These are phyloP conservation scores for Alternaria angustiovoidea DNA, from an alignment of 2,329 filamentous ascomycete genomes.

Conservation along the genomic window DNA sequence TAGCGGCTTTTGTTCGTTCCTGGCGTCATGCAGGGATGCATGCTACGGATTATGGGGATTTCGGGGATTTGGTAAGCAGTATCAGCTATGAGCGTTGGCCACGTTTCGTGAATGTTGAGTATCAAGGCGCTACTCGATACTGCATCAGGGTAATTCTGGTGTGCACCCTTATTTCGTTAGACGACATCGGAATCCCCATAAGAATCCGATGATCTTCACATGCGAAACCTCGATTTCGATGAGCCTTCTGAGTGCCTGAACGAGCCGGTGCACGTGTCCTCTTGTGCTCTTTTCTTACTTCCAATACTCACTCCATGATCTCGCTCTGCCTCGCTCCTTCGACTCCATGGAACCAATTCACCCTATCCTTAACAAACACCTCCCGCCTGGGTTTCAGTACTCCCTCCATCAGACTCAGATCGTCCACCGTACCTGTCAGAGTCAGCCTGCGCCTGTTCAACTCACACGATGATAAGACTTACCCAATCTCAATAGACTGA, in stretches of 20 bases:
- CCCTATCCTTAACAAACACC: neutral
- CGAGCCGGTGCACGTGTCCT: neutral
- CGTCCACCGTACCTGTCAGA: neutral
- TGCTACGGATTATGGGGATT: neutral
- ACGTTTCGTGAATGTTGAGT: neutral
- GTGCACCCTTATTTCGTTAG: neutral
- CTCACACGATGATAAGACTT: neutral
- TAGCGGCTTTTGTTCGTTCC: neutral
- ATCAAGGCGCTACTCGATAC: neutral
- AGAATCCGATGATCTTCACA: neutral
- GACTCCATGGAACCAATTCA: neutral
- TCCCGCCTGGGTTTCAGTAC: neutral
- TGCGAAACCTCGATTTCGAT: neutral
- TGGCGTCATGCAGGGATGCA: neutral
- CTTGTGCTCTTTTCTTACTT: neutral
- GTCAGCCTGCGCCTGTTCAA: neutral
- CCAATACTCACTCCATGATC: neutral
- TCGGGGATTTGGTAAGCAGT: constrained; percentile 3
- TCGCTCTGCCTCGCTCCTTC: neutral
- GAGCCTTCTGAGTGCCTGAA: neutral
- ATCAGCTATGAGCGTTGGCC: neutral
- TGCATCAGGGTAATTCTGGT: neutral
- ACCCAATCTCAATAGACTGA: neutral
- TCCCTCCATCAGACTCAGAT: neutral
- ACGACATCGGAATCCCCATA: neutral